A percentile compares a stretch with the other conserved stretches of the same genome.
Evolutionary conservation across 2,329 filamentous ascomycete genomes (phyloP).

Genomic region (Colletotrichum sp.): DNA sequence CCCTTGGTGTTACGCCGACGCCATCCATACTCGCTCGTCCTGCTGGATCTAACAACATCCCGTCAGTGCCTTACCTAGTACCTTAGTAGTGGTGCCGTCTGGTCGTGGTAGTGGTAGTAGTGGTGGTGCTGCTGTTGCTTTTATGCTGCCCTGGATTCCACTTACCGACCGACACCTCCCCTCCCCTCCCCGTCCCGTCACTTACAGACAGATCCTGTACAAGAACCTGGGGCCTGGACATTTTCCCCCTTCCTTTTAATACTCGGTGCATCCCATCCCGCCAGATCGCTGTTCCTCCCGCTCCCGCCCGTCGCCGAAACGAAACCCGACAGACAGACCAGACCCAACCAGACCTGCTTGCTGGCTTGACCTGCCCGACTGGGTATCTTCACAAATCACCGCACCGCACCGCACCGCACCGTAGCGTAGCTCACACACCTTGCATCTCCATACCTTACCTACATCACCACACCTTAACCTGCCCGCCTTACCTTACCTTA

Average conservation of each 20-base stretch:
- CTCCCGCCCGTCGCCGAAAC: conserved; percentile 21
- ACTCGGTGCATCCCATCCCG: conserved; percentile 15
- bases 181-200: neutral
- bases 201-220: neutral
- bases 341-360: neutral
- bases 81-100: neutral
- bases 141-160: neutral
- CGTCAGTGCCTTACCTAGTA: neutral
- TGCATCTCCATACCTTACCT: neutral
- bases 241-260: neutral
- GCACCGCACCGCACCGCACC: neutral
- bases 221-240: neutral
- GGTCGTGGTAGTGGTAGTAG: neutral
- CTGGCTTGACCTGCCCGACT: neutral
- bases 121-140: neutral
- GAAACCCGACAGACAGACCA: conserved; percentile 10
- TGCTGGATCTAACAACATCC: neutral
- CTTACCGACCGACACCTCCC: neutral
- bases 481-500: neutral
- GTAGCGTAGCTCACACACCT: neutral
- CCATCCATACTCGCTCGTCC: neutral
- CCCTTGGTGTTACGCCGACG: neutral
- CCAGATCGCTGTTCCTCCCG: conserved; percentile 21
- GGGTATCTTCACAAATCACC: neutral
- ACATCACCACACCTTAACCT: neutral